Conservation (phyloP, 1,139 yeast species). For the Yamadazyma atmosphaerica region DNA sequence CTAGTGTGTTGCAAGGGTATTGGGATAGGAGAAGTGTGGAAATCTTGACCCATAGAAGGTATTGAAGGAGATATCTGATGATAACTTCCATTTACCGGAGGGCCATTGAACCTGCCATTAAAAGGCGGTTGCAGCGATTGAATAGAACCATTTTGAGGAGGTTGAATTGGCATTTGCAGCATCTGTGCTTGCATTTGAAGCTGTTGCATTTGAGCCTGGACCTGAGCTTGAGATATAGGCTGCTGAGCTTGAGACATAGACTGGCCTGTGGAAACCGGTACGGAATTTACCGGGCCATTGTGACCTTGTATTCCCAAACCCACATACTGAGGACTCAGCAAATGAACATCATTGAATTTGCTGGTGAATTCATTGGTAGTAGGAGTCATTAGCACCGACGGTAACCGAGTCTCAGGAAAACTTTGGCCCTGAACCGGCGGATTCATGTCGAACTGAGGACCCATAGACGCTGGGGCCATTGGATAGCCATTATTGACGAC, state of each 20-base stretch:
- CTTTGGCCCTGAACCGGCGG: background rate
- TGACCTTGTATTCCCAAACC: background rate
- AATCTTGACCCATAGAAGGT: background rate
- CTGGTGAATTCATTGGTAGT: background rate
- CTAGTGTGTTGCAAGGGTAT: background rate
- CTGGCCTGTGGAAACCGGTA: background rate
- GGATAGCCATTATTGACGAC: background rate
- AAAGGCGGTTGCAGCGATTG: background rate
- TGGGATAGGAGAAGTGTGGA: background rate
- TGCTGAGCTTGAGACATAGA: background rate
- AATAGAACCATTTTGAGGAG: conserved; percentile 9
- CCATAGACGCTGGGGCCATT: background rate
- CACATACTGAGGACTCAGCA: background rate
- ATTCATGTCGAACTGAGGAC: background rate
- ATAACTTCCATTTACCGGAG: background rate
- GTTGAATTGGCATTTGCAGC: conserved; percentile 9
- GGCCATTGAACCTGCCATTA: too few relatives aligned
- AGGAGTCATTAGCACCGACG: conserved; percentile 1
- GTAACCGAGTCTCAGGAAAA: background rate
- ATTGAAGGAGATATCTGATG: background rate
- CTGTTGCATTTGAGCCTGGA: conserved; percentile 1
- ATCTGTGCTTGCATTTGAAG: conserved; percentile 2
- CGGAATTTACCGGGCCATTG: too few relatives aligned
- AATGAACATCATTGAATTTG: conserved; percentile 1
- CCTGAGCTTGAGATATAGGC: conserved; percentile 6